These are phyloP conservation scores for Plasmodium gaboni DNA, from an alignment of 169 alveolate genomes.

Conservation along the genomic window DNA sequence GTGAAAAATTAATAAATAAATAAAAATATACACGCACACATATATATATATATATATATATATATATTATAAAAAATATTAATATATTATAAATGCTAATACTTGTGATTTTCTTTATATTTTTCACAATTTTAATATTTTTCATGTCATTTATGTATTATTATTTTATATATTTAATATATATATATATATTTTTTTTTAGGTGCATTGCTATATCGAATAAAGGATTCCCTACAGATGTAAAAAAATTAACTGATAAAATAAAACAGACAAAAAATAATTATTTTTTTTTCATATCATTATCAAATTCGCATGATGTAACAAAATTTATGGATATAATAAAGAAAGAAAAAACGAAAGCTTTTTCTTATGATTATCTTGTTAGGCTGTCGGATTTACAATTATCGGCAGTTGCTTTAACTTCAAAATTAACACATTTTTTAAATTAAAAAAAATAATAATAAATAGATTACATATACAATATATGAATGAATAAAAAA, in stretches of 20 bases:
- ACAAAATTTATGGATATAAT: constrained; percentile 33
- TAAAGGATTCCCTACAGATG: constrained; percentile 69
- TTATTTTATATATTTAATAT: not conserved
- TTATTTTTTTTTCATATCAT: constrained; percentile 55
- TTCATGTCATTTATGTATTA: not conserved
- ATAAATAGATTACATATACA: not conserved
- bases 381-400: constrained; percentile 38
- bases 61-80: not conserved
- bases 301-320: constrained; percentile 20
- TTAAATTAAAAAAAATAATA: constrained; percentile 14
- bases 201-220: constrained; percentile 64
- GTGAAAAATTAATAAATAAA: not conserved
- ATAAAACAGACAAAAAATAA: constrained; percentile 21
- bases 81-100: not conserved
- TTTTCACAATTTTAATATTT: not conserved
- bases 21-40: not conserved
- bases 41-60: not conserved
- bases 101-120: not conserved
- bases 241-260: constrained; percentile 47
- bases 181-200: not conserved
- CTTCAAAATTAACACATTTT: constrained; percentile 46
- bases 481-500: not conserved
- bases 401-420: constrained; percentile 22
- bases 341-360: constrained; percentile 7
- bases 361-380: constrained; percentile 28